Evolutionary conservation across 2,329 filamentous ascomycete genomes (phyloP), one percentile per base, ranked within the genome.

Genomic region (Fusarium sp.): DNA sequence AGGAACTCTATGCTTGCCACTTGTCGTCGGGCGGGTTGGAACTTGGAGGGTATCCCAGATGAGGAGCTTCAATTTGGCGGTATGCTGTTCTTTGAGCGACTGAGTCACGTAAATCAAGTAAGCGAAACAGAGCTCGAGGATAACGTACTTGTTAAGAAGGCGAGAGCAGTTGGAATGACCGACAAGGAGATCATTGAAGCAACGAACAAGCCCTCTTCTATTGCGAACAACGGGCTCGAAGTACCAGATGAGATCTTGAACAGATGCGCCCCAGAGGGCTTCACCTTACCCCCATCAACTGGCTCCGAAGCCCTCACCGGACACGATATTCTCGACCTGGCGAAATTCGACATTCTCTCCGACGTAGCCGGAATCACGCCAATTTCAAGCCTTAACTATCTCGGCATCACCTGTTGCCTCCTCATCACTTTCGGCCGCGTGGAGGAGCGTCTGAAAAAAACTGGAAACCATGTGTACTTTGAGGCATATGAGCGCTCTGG

Each of bases 1-100:
- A 70, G 63, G 2, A 82, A 81, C 57, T 80, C 83, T 1, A 63
- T 73, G n/a, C 58, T 83, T 9, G 33, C 76, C 10, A 31, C 78
- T 1, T 82, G 77, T 46, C 75, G 74, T 8, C 71, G 76, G 12
- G 79, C 80, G 11, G 71, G 77, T 11, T 85, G 81, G 82, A 71
- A 81, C 33, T 41, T 75, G 12, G 78, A 82, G 12, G 75, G 75
- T 9, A 81, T 85, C 14, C 79, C 81, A 1, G 81, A 84, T 42
- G 65, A 71, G 1, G 78, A 81, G 3, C 20, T 84, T 35, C 57
- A 66, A 0, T 31, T 78, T 7, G 20, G 14, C 0, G 81, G 78
- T 1, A 4, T 71, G 1, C 39, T 83, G 15, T 76, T 63, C 4
- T 41, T 53, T 3, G 36, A 41, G 1, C 36, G 56, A 12, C 6